Conservation (phyloP, 139 green algal species). For the Bryopsis sp. region DNA sequence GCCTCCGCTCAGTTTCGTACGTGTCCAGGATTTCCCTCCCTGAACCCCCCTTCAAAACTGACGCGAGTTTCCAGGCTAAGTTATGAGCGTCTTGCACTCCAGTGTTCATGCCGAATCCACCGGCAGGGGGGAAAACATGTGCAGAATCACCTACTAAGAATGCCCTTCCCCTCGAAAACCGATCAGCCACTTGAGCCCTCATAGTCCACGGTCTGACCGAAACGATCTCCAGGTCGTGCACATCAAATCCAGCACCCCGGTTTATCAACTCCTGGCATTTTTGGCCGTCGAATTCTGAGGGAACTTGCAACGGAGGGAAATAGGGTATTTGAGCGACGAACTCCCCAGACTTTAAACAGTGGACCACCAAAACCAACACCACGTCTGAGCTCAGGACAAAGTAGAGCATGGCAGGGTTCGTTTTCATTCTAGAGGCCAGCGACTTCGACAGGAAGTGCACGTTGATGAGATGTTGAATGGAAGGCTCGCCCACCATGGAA, state of each 20-base stretch:
- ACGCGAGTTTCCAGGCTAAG: conserved; percentile 89
- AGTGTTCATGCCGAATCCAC: conserved; percentile 96
- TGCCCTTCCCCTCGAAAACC: conserved; percentile 38
- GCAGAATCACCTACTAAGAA: conserved; percentile 87
- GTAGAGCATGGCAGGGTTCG: conserved; percentile 84
- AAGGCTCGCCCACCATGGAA: conserved; percentile 35
- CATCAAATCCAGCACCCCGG: conserved; percentile 26
- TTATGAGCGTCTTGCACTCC: conserved; percentile 92
- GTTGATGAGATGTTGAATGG: conserved; percentile 80
- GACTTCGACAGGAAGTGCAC: conserved; percentile 63
- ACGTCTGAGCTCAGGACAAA: conserved; percentile 81
- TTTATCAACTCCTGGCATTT: conserved; percentile 41
- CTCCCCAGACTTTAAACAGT: conserved; percentile 72
- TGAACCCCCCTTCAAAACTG: conserved; percentile 27
- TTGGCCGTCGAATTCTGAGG: conserved; percentile 51
- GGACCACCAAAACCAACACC: conserved; percentile 82
- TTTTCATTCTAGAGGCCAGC: background rate
- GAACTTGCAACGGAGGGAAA: conserved; percentile 75
- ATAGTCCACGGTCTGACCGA: conserved; percentile 75
- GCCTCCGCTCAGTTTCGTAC: conserved; percentile 68
- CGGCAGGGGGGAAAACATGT: conserved; percentile 81
- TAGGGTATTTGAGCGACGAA: conserved; percentile 93
- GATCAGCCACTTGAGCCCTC: conserved; percentile 63
- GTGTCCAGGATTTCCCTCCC: conserved; percentile 42
- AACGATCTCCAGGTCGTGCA: conserved; percentile 27